Conservation (phyloP, 1,139 yeast species). For the Yamadazyma diospyri region DNA sequence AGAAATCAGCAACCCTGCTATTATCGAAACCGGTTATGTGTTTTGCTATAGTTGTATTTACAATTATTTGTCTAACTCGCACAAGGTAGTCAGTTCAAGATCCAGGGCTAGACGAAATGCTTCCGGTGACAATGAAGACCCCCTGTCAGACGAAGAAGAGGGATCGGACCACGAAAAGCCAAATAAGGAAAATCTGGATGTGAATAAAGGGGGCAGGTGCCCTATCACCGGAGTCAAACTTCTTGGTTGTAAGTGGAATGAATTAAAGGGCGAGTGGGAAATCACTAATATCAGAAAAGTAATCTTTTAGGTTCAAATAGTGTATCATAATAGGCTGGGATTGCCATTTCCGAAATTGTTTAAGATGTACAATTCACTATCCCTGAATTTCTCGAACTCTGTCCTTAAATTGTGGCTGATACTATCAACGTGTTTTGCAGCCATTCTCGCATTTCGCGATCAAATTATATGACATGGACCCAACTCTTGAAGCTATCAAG, state of each 20-base stretch:
- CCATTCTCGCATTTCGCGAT: too few relatives aligned
- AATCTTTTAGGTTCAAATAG: slow-evolving; percentile 46
- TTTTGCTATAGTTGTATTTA: slow-evolving; percentile 87
- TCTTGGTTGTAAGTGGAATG: slow-evolving; percentile 68
- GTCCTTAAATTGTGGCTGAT: too few relatives aligned
- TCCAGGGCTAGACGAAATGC: slow-evolving; percentile 14
- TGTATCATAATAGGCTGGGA: too few relatives aligned
- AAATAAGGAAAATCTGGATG: slow-evolving; percentile 20
- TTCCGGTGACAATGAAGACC: slow-evolving; percentile 8
- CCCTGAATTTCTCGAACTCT: too few relatives aligned
- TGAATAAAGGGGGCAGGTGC: slow-evolving; percentile 66
- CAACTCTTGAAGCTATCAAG: slow-evolving; percentile 62
- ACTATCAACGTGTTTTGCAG: not conserved
- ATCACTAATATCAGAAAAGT: slow-evolving; percentile 72
- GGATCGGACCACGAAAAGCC: slow-evolving; percentile 12
- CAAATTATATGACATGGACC: too few relatives aligned
- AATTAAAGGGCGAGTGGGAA: slow-evolving; percentile 60
- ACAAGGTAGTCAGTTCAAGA: slow-evolving; percentile 29
- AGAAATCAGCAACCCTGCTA: slow-evolving; percentile 71
- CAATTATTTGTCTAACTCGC: slow-evolving; percentile 52
- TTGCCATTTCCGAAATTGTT: too few relatives aligned
- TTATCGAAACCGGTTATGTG: slow-evolving; percentile 87
- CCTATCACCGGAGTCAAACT: slow-evolving; percentile 78
- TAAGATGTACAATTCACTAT: too few relatives aligned
- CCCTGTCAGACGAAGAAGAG: slow-evolving; percentile 17